Conservation (phyloP, 2,329 filamentous ascomycete genomes). For the Amylocarpus encephaloides region DNA sequence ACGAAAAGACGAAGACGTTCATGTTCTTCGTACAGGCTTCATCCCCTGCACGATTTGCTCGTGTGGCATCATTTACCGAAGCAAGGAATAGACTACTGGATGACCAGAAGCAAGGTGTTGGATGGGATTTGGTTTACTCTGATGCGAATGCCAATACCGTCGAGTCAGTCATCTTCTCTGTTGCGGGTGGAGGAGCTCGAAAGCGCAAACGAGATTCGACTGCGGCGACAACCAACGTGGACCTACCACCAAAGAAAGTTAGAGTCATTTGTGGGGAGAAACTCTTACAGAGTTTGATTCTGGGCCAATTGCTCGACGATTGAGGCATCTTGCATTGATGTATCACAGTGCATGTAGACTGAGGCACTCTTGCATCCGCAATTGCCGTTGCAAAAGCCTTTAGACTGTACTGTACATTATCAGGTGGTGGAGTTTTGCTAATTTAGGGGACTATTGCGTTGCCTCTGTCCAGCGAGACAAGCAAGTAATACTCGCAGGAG, state of each 20-base stretch:
- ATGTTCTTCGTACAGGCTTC: constrained; percentile 75
- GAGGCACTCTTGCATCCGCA: not conserved
- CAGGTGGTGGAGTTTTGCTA: not conserved
- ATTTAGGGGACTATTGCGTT: not conserved
- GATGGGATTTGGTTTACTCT: constrained; percentile 75
- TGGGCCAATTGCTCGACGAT: constrained; percentile 61
- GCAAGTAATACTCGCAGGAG: not conserved
- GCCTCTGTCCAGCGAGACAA: not conserved
- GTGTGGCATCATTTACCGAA: constrained; percentile 58
- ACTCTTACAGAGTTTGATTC: constrained; percentile 85
- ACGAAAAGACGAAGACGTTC: constrained; percentile 63
- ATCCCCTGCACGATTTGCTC: constrained; percentile 60
- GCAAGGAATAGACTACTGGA: constrained; percentile 54
- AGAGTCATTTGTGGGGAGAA: constrained; percentile 76
- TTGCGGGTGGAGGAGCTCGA: constrained; percentile 27
- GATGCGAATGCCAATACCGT: constrained; percentile 51
- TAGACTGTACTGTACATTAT: not conserved
- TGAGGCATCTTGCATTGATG: not conserved
- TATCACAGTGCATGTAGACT: not conserved
- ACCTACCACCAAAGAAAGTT: constrained; percentile 44
- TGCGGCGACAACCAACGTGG: constrained; percentile 18
- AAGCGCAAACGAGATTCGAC: constrained; percentile 39
- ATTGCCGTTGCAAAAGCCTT: too few species aligned
- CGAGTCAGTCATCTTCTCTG: constrained; percentile 31
- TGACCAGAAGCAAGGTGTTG: constrained; percentile 38